Evolutionary conservation across 306 rosid genomes (phyloP).

Genomic region (Quercus glauca): DNA sequence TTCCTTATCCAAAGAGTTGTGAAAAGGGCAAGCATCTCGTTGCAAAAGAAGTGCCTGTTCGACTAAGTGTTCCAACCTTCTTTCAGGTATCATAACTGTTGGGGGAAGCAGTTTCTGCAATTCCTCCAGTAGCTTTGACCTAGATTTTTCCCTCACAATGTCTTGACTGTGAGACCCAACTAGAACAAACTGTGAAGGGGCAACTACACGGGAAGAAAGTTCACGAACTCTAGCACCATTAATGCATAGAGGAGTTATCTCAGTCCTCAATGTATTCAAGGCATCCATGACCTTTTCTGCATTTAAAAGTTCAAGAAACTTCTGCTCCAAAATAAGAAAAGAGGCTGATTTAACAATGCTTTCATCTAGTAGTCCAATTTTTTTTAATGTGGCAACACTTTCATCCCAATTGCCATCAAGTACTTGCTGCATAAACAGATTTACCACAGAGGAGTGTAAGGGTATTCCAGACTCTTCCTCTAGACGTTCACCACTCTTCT

Average conservation of each 20-base stretch:
- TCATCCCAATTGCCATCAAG: constrained; percentile 86
- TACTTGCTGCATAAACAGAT: constrained; percentile 75
- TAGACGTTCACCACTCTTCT: constrained; percentile 71
- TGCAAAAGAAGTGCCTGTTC: constrained; percentile 94
- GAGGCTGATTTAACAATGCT: constrained; percentile 60
- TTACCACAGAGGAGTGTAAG: constrained; percentile 63
- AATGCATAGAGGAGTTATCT: constrained; percentile 69
- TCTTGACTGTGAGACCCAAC: constrained; percentile 38
- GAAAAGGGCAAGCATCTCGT: constrained; percentile 83
- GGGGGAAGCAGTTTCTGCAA: constrained; percentile 93
- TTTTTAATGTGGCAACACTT: constrained; percentile 64
- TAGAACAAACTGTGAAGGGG: constrained; percentile 36
- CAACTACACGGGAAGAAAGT: constrained; percentile 75
- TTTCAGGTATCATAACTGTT: constrained; percentile 84
- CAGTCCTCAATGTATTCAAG: constrained; percentile 76
- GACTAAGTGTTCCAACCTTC: constrained; percentile 89
- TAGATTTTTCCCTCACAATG: constrained; percentile 46
- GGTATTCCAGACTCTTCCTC: constrained; percentile 97
- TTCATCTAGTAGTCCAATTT: constrained; percentile 67
- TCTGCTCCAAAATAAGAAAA: constrained; percentile 81
- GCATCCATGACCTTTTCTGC: constrained; percentile 73
- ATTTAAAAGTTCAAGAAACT: constrained; percentile 76
- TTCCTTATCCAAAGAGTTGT: constrained; percentile 79
- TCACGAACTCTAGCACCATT: constrained; percentile 63
- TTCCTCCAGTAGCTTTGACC: constrained; percentile 74